Evolutionary conservation across 768 basidiomycete species (phyloP), one percentile per base, ranked within the genome.

Genomic region (Suillus paluster): DNA sequence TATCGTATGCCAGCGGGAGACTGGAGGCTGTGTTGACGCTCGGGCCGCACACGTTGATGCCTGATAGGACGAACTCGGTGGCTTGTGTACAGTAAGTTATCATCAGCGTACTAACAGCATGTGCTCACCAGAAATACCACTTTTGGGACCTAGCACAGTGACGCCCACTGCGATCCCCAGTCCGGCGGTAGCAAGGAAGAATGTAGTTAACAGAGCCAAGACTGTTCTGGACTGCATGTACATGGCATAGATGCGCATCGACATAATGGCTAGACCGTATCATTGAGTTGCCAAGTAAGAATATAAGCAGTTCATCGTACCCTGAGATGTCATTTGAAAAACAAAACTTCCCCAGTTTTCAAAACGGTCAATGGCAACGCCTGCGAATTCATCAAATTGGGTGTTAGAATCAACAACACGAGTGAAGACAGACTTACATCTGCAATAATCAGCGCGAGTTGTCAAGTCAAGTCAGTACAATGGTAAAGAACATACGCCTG

Each of bases 161-260:
- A 62, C 11, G 3, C 53, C 52, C 27, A 66, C 41, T 2, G 57
- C 65, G 27, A 69, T 56, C 17, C 62, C 63, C 5, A 69, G 11
- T 5, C 15, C 44, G 10, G 67, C 58, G 27, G 63, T 58, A 9
- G 57, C 23, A 21, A 64, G 23, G 36, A 69, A 39, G 23, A 46
- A 46, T 19, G 14, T 36, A 12, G 61, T 19, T 36, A 69, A 49
- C 54, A 67, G 42, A 17, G 4, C 27, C 6, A 69, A 15, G 21
- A 69, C 25, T 25, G 4, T 36, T 21, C 42, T 63, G 4, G 68
- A 69, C 19, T 60, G 53, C 3, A 69, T 50, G 33, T 68, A 68
- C 67, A 69, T 69, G 50, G 68, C 60, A 42, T 70, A 70, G 44
- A 67, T 52, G 25, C 68, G 64, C 57, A 70, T 57, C 41, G 60